Percentiles rank a stretch among this genome's conserved stretches.
Conservation (phyloP, 1,284 basidiomycete genomes). For the Pseudozyma flocculosa region DNA sequence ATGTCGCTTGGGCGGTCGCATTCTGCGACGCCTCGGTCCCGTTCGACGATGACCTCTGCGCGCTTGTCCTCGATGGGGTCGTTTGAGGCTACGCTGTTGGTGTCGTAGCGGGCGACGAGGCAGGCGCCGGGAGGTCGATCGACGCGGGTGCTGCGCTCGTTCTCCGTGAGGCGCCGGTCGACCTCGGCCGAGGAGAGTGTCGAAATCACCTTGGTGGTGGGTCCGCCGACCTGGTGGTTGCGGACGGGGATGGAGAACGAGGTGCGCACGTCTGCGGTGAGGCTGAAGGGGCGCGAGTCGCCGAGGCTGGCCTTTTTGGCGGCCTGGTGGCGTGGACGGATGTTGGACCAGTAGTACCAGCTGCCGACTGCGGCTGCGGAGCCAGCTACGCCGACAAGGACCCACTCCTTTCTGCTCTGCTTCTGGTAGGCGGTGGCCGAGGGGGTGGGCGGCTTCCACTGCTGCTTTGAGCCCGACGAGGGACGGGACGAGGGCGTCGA, state of each 20-base stretch:
- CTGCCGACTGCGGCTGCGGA: slow-evolving; percentile 51
- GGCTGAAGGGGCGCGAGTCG: slow-evolving; percentile 32
- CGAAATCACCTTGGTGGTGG: slow-evolving; percentile 47
- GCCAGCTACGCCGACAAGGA: slow-evolving; percentile 52
- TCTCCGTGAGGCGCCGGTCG: slow-evolving; percentile 43
- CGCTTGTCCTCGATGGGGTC: slow-evolving; percentile 54
- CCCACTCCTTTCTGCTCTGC: slow-evolving; percentile 52
- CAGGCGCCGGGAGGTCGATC: slow-evolving; percentile 47
- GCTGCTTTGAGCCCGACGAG: slow-evolving; percentile 1
- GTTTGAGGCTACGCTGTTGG: slow-evolving; percentile 54
- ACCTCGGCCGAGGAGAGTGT: slow-evolving; percentile 48
- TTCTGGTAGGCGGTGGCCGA: slow-evolving; percentile 36
- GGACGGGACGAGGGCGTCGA: neutral
- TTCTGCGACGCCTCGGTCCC: slow-evolving; percentile 42
- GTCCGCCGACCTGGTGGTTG: slow-evolving; percentile 28
- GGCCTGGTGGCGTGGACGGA: slow-evolving; percentile 30
- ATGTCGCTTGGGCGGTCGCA: slow-evolving; percentile 1
- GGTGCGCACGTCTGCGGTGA: slow-evolving; percentile 28
- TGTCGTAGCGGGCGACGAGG: slow-evolving; percentile 54
- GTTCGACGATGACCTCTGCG: slow-evolving; percentile 55
- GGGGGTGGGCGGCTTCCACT: slow-evolving; percentile 27
- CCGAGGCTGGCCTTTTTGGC: slow-evolving; percentile 24
- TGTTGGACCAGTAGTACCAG: slow-evolving; percentile 55
- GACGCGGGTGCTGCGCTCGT: slow-evolving; percentile 50
- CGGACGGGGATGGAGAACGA: slow-evolving; percentile 50